phyloP scores from a whole-genome alignment of 2,329 filamentous ascomycete genomes.

The Triangularia verruculosa region DNA sequence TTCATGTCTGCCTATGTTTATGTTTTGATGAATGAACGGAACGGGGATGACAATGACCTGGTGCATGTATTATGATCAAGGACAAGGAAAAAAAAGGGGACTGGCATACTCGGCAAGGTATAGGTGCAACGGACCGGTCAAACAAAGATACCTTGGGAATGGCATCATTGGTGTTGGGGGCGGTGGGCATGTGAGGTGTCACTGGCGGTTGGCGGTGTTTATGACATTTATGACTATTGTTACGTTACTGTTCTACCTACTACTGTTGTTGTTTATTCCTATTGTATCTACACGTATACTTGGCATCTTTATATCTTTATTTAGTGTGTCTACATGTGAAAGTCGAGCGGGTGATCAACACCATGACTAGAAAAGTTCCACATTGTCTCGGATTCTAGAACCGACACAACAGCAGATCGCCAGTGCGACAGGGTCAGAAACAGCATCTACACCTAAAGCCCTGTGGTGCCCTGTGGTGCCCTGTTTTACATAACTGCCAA shows the following conservation, averaged over 20 bases:
- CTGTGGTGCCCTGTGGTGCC: no score
- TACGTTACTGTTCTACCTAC: constrained; percentile 13
- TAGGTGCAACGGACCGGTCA: background rate
- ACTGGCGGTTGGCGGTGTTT: constrained; percentile 8
- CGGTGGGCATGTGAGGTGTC: constrained; percentile 1
- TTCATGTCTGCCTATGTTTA: background rate
- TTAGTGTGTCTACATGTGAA: no score
- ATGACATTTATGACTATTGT: constrained; percentile 24
- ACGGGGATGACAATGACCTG: background rate
- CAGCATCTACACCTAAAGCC: no score
- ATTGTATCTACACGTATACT: no score
- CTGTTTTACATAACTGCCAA: background rate
- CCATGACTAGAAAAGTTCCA: no score
- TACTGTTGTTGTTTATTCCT: constrained; percentile 5
- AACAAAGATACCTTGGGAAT: background rate
- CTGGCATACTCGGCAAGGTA: background rate
- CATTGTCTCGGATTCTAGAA: background rate
- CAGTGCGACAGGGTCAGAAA: background rate
- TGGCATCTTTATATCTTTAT: no score
- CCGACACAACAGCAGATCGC: background rate
- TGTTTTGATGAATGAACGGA: background rate
- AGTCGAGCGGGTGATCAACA: no score
- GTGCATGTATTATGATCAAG: background rate
- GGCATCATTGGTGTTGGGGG: background rate
- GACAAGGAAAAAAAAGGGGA: background rate